These are phyloP conservation scores for Hyphopichia burtonii DNA, from an alignment of 1,139 yeast genomes.

Conservation along the genomic window DNA sequence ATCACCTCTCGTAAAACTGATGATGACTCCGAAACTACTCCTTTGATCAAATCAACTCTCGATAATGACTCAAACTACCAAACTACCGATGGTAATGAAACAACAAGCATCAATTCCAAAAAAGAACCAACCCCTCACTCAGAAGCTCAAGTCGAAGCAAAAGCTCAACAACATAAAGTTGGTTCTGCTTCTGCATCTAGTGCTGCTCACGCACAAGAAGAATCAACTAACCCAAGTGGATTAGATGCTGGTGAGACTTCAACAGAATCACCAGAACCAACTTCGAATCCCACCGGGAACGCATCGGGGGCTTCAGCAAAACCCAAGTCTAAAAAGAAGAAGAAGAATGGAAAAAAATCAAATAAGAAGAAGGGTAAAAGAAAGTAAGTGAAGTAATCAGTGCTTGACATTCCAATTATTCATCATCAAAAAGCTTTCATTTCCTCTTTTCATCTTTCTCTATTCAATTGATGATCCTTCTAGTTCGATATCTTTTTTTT, in stretches of 20 bases:
- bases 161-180: not conserved
- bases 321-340: conserved; percentile 14
- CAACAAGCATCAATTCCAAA: not conserved
- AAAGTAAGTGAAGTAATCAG: conserved; percentile 3
- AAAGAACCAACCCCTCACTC: not conserved
- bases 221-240: too few species aligned
- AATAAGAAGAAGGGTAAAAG: conserved; percentile 7
- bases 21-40: not conserved
- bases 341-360: conserved; percentile 16
- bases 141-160: not conserved
- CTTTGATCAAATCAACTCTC: conserved; percentile 4
- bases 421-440: not conserved
- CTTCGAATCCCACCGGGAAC: conserved; percentile 1
- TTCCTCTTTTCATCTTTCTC: too few species aligned
- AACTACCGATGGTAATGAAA: conserved; percentile 9
- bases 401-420: too few species aligned
- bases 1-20: conserved; percentile 8
- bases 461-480: too few species aligned
- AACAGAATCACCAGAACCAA: conserved; percentile 3
- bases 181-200: too few species aligned
- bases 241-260: too few species aligned
- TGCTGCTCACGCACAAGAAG: too few species aligned
- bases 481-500: too few species aligned
- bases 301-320: conserved; percentile 4
- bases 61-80: conserved; percentile 7